Base-by-base conservation (phyloP, 805 yeast genomes). In the Ogataea methanolica region DNA sequence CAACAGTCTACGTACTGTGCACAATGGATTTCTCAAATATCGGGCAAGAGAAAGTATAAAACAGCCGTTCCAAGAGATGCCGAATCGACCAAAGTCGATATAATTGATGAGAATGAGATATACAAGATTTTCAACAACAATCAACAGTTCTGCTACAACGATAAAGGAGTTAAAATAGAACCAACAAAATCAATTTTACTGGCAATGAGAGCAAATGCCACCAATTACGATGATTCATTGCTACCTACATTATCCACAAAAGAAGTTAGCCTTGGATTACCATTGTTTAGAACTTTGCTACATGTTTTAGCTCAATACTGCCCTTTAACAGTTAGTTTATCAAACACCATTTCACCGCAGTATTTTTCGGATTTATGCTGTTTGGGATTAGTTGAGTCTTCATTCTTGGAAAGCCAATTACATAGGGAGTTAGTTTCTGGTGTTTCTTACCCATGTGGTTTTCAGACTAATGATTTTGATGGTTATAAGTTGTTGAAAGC, bases 341-440 rank as follows among this genome's bases (percentile, higher is more conserved):
- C 73, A 21, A 80, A 76, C 56, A 74, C 78, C 2, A 65, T 78
- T 35, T 69, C 79, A 2, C 80, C 80, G 1, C 80, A 76, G 48
- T 77, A 72, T 59, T 67, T 73, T 41, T 63, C 76, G 1, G 83
- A 78, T 55, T 60, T 75, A 47, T 73, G 68, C 56, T 65, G 76
- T 50, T 52, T 75, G 23, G 77, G 77, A 0, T 53, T 74, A 31
- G 67, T 77, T 6, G 69, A 72, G 33, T 66, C 77, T 2, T 63
- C 73, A 4, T 64, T 73, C 38, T 53, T 70, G 31, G 81, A 77
- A 58, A 73, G 76, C 29, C 80, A 75, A 55, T 57, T 73, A 47
- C 79, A 76, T 62, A 59, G 80, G 49, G 81, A 76, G 52, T 57
- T 76, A 48, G 71, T 70, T n/a, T 73, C 79, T 7, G 81, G 81